A percentile compares a stretch with the other conserved stretches of the same genome.
phyloP scores from a whole-genome alignment of 768 basidiomycete genomes.

The Suillus decipiens region DNA sequence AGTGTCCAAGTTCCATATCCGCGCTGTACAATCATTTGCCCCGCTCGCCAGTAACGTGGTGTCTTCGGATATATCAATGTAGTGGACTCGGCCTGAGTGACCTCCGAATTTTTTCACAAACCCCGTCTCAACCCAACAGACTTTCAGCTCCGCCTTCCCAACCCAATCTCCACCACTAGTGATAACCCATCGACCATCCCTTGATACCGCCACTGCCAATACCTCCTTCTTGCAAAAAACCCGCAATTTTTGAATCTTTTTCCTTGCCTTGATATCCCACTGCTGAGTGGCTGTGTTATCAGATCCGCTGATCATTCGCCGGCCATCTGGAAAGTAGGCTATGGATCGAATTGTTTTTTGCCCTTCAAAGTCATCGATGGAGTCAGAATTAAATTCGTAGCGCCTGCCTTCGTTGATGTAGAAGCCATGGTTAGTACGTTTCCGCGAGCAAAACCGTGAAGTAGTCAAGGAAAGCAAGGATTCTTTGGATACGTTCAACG shows the following conservation, averaged over 20 bases:
- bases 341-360: fast-evolving
- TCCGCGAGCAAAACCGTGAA: not conserved
- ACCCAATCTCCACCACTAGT: not conserved
- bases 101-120: not conserved
- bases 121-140: not conserved
- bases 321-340: not conserved
- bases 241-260: too few species aligned
- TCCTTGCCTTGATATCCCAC: too few species aligned
- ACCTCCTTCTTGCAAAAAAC: not conserved
- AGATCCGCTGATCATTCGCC: too few species aligned
- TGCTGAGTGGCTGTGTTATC: too few species aligned
- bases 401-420: not conserved
- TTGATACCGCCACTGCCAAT: not conserved
- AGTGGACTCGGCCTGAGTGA: fast-evolving
- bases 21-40: fast-evolving
- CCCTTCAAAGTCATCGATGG: not conserved
- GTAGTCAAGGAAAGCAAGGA: not conserved
- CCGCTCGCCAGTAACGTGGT: not conserved
- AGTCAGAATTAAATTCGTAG: not conserved
- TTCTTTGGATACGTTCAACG: not conserved
- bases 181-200: not conserved
- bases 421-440: not conserved
- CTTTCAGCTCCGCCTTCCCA: not conserved
- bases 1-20: not conserved
- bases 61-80: not conserved